Evolutionary conservation across 139 green algal genomes (phyloP).

Genomic region (Chlamydomonas incerta): DNA sequence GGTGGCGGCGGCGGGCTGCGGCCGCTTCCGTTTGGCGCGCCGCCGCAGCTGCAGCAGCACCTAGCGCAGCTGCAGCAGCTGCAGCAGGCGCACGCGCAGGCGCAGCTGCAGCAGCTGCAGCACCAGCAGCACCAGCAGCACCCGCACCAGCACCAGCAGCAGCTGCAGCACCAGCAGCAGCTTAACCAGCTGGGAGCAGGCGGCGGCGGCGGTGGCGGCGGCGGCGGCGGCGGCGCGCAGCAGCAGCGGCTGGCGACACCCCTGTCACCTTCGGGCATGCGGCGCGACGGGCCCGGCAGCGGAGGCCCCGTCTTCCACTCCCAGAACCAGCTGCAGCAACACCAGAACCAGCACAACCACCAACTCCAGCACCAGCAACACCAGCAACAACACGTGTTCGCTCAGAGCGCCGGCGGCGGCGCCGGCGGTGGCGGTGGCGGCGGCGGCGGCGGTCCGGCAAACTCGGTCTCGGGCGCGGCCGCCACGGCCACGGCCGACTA

Average conservation of each 20-base stretch:
- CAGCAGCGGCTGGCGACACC: not conserved
- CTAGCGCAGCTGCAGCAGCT: constrained; percentile 48
- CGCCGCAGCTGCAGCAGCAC: constrained; percentile 53
- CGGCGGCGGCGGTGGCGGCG: no score
- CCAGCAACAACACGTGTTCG: no score
- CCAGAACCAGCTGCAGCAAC: not conserved
- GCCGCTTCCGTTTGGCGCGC: constrained; percentile 10
- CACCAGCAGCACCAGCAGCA: not conserved
- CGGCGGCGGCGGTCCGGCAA: no score
- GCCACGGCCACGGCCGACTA: no score
- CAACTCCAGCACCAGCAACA: not conserved
- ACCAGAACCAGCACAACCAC: not conserved
- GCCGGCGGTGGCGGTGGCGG: no score
- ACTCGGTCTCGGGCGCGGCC: no score
- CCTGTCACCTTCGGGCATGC: not conserved
- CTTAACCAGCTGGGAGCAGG: not conserved
- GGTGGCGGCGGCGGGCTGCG: not conserved
- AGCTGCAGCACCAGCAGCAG: not conserved
- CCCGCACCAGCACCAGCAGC: not conserved
- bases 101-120: constrained; percentile 39
- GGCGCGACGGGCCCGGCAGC: no score
- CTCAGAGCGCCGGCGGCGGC: no score
- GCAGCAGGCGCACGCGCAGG: constrained; percentile 21
- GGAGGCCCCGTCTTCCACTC: no score
- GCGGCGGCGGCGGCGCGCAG: no score